These are phyloP conservation scores for Ophiostoma australiae DNA, from an alignment of 2,329 filamentous ascomycete species.

Conservation along the genomic window DNA sequence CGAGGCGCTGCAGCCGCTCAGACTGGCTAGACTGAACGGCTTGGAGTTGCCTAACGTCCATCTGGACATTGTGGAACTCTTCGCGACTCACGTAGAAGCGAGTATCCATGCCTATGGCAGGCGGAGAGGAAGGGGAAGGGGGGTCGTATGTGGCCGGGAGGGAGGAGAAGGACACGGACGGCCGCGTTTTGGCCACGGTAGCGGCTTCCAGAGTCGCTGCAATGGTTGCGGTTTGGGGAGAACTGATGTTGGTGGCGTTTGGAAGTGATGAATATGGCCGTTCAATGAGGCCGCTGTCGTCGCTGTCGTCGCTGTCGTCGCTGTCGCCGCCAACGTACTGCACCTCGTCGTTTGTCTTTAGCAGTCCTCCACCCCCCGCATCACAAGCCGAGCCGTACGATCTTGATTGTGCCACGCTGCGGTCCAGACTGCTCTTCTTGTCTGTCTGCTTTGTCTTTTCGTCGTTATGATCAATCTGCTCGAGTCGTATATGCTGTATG, in stretches of 20 bases:
- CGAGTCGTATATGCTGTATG: neutral
- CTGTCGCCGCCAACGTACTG: neutral
- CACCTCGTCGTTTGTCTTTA: neutral
- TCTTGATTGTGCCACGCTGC: constrained; percentile 30
- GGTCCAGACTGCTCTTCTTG: neutral
- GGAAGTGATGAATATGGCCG: neutral
- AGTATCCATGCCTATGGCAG: constrained; percentile 55
- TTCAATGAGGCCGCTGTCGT: neutral
- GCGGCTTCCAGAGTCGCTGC: constrained; percentile 3
- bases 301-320: neutral
- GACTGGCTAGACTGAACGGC: constrained; percentile 58
- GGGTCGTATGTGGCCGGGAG: neutral
- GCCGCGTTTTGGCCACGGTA: neutral
- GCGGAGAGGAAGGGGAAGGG: neutral
- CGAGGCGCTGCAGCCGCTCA: constrained; percentile 57
- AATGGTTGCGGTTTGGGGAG: neutral
- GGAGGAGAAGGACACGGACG: neutral
- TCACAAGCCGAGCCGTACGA: constrained; percentile 39
- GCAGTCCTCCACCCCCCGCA: constrained; percentile 42
- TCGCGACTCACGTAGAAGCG: constrained; percentile 56
- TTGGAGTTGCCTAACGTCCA: constrained; percentile 65
- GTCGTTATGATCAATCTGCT: too few species aligned
- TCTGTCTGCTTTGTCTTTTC: neutral
- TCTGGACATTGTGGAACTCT: constrained; percentile 63
- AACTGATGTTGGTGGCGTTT: neutral